These are phyloP conservation scores for Umbelopsis vinacea DNA, from an alignment of 192 early-diverging fungal genomes.

Conservation along the genomic window DNA sequence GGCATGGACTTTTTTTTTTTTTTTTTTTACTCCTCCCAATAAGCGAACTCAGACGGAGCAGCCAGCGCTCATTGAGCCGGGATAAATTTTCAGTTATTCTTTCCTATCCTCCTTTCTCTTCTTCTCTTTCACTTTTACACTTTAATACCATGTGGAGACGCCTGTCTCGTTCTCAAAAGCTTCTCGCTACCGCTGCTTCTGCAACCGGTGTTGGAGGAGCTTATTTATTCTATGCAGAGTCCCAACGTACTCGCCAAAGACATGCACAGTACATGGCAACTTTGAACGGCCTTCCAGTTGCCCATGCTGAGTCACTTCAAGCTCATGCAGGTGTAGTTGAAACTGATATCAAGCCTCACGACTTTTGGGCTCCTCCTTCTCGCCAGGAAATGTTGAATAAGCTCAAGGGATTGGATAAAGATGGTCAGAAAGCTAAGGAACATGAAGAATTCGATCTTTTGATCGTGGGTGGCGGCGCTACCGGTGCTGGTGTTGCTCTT, in stretches of 20 bases:
- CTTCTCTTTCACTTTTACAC: slow-evolving; percentile 6
- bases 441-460: slow-evolving; percentile 76
- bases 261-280: slow-evolving; percentile 24
- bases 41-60: background rate
- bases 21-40: background rate
- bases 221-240: slow-evolving; percentile 21
- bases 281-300: slow-evolving; percentile 6
- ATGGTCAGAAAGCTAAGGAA: slow-evolving; percentile 39
- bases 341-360: slow-evolving; percentile 50
- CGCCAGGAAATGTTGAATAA: slow-evolving; percentile 72
- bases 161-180: slow-evolving; percentile 35
- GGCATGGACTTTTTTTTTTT: background rate
- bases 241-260: slow-evolving; percentile 16
- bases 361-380: slow-evolving; percentile 77
- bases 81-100: slow-evolving; percentile 3
- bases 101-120: slow-evolving; percentile 2
- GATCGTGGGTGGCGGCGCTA: slow-evolving; percentile 95
- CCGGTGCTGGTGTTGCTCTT: slow-evolving; percentile 87
- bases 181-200: slow-evolving; percentile 24
- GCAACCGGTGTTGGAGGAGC: slow-evolving; percentile 25
- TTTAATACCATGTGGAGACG: slow-evolving; percentile 39
- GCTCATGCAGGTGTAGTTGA: slow-evolving; percentile 5
- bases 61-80: background rate
- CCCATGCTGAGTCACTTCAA: slow-evolving; percentile 11
- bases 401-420: slow-evolving; percentile 60